phyloP scores from a whole-genome alignment of 139 green algal genomes.

The Ostreobium quekettii region DNA sequence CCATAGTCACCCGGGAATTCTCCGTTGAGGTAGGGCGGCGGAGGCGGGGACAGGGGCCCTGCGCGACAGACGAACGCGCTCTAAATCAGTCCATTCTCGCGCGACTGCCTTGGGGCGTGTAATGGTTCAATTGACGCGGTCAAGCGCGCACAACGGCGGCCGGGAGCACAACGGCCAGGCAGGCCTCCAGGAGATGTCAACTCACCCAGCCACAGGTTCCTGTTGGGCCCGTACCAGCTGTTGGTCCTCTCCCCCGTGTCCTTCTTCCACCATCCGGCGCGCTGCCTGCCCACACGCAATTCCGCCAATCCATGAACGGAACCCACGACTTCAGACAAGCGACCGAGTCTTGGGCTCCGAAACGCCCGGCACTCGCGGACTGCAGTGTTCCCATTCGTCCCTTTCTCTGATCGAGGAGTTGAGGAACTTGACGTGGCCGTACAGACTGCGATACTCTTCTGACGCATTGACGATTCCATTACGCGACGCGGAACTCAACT shows the following conservation, averaged over 20 bases:
- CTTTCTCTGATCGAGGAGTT: too few relatives aligned
- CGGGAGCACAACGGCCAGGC: neutral
- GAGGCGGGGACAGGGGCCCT: too few relatives aligned
- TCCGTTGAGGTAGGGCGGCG: slow-evolving; percentile 44
- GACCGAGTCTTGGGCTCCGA: too few relatives aligned
- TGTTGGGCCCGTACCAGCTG: slow-evolving; percentile 23
- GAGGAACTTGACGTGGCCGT: too few relatives aligned
- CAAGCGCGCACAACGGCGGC: neutral
- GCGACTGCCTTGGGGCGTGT: neutral
- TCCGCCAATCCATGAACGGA: neutral
- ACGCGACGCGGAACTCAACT: too few relatives aligned
- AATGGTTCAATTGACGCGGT: neutral
- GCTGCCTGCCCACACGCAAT: slow-evolving; percentile 17
- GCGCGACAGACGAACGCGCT: neutral
- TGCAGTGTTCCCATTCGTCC: too few relatives aligned
- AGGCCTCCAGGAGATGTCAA: neutral
- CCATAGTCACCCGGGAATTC: slow-evolving; percentile 76
- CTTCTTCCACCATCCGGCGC: slow-evolving; percentile 20
- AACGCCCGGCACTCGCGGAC: too few relatives aligned
- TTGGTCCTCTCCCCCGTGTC: slow-evolving; percentile 7
- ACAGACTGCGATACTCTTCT: too few relatives aligned
- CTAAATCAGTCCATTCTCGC: neutral
- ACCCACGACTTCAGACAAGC: neutral
- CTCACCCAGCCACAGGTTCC: slow-evolving; percentile 22
- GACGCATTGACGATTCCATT: too few relatives aligned